phyloP scores from a whole-genome alignment of 2,329 filamentous ascomycete genomes.

The Magnaporthales sp. region DNA sequence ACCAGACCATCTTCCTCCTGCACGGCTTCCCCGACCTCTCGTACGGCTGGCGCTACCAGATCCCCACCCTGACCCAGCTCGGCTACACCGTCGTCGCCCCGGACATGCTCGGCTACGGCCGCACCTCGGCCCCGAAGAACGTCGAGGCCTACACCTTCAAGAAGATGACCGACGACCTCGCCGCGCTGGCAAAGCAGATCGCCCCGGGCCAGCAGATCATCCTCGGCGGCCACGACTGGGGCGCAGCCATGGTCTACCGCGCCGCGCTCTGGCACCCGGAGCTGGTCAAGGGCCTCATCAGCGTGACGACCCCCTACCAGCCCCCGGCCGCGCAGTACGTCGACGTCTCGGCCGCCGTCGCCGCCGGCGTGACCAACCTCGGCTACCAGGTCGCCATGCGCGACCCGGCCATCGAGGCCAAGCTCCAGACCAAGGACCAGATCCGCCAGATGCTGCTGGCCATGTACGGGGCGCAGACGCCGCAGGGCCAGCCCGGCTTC shows the following conservation, averaged over 20 bases:
- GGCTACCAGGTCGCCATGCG: slow-evolving; percentile 27
- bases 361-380: slow-evolving; percentile 54
- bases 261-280: slow-evolving; percentile 63
- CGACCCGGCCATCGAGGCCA: not conserved
- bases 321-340: slow-evolving; percentile 43
- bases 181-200: slow-evolving; percentile 57
- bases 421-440: not conserved
- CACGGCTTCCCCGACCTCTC: slow-evolving; percentile 46
- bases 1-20: not conserved
- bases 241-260: slow-evolving; percentile 73
- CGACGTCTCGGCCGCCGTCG: slow-evolving; percentile 47
- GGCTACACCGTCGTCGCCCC: slow-evolving; percentile 74
- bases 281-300: slow-evolving; percentile 66
- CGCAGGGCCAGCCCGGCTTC: slow-evolving; percentile 36
- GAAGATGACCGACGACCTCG: slow-evolving; percentile 57
- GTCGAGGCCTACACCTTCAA: slow-evolving; percentile 61
- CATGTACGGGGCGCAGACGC: slow-evolving; percentile 58
- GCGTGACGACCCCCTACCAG: slow-evolving; percentile 67
- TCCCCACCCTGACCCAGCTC: slow-evolving; percentile 63
- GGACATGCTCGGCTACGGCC: slow-evolving; percentile 80
- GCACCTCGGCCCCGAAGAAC: slow-evolving; percentile 59
- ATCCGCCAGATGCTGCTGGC: slow-evolving; percentile 62
- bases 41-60: slow-evolving; percentile 84
- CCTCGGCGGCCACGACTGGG: slow-evolving; percentile 89
- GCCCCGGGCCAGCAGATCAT: slow-evolving; percentile 47